phyloP scores from a whole-genome alignment of 805 yeast species.

The Ogataea wickerhamii region DNA sequence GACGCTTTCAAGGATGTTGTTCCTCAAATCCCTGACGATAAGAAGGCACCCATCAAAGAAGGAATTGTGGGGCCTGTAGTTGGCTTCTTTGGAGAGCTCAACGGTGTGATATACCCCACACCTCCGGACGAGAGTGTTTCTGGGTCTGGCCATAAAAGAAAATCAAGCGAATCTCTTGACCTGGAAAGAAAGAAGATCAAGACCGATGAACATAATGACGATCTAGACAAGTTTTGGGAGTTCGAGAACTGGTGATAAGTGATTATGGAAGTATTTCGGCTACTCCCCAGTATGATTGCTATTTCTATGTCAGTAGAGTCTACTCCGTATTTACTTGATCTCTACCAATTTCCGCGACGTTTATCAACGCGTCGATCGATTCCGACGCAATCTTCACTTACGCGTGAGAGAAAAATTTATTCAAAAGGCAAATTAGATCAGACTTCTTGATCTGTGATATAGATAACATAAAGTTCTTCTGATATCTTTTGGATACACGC shows the following conservation, averaged over 20 bases:
- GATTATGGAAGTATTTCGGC: no score
- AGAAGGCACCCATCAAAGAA: constrained; percentile 6
- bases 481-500: no score
- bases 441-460: no score
- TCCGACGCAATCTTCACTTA: no score
- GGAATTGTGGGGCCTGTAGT: constrained; percentile 1
- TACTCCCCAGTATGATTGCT: no score
- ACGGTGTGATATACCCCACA: constrained; percentile 31
- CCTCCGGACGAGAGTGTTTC: constrained; percentile 33
- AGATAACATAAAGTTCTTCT: no score
- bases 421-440: no score
- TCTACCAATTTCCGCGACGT: no score
- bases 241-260: constrained; percentile 34
- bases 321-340: no score
- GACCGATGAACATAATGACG: constrained; percentile 9
- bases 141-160: constrained; percentile 8
- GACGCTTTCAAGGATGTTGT: constrained; percentile 46
- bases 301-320: no score
- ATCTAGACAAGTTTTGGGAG: constrained; percentile 19
- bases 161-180: constrained; percentile 7
- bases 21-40: constrained; percentile 21
- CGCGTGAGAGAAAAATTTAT: no score
- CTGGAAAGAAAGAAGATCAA: constrained; percentile 17
- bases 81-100: constrained; percentile 10
- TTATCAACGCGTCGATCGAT: no score